Conservation (phyloP, 1,284 basidiomycete genomes). For the Hemileia vastatrix region DNA sequence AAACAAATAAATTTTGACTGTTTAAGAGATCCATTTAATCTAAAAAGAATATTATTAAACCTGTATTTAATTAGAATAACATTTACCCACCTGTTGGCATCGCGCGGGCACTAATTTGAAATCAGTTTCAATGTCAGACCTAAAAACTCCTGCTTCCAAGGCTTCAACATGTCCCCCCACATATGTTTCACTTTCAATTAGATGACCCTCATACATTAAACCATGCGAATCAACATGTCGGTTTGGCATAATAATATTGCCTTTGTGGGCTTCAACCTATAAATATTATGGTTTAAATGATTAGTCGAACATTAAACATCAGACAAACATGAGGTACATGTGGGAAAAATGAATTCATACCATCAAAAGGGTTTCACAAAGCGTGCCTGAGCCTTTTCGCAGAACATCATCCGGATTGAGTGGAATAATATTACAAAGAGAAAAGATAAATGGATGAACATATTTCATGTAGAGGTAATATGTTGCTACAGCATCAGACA, state of each 20-base stretch:
- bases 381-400: constrained; percentile 87
- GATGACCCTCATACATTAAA: constrained; percentile 88
- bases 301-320: neutral
- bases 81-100: constrained; percentile 65
- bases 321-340: constrained; percentile 6
- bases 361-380: constrained; percentile 98
- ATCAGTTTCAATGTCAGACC: constrained; percentile 87
- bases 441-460: constrained; percentile 99
- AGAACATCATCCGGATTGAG: constrained; percentile 93
- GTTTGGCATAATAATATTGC: constrained; percentile 94
- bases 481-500: constrained; percentile 98
- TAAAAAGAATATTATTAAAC: neutral
- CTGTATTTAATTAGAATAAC: no score
- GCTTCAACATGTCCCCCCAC: constrained; percentile 99
- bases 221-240: constrained; percentile 86
- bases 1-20: neutral
- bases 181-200: constrained; percentile 94
- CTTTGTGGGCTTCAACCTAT: constrained; percentile 89
- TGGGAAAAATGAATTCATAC: constrained; percentile 50
- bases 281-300: neutral
- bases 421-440: constrained; percentile 97
- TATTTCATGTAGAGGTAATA: constrained; percentile 99
- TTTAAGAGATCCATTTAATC: constrained; percentile 1
- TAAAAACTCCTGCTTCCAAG: constrained; percentile 93
- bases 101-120: constrained; percentile 89